phyloP scores from a whole-genome alignment of 805 yeast genomes.

The Isabelozyma pseudorhagii region DNA sequence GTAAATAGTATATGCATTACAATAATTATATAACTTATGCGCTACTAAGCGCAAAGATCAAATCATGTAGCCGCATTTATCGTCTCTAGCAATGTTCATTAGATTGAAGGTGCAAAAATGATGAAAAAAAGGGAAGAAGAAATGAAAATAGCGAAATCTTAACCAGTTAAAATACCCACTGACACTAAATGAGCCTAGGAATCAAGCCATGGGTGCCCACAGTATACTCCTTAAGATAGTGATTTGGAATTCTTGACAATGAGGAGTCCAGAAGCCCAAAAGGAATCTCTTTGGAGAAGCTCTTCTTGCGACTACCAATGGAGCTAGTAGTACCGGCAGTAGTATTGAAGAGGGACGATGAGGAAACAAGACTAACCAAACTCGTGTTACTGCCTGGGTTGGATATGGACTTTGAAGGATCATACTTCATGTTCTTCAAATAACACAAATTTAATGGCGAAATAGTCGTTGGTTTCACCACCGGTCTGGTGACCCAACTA shows the following conservation, averaged over 20 bases:
- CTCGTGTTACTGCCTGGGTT: conserved; percentile 12
- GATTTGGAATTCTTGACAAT: conserved; percentile 26
- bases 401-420: conserved; percentile 1
- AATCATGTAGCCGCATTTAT: no score
- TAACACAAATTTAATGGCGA: conserved; percentile 25
- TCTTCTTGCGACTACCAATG: conserved; percentile 7
- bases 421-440: conserved; percentile 15
- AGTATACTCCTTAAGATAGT: conserved; percentile 29
- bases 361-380: conserved; percentile 12
- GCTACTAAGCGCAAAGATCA: no score
- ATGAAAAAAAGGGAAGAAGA: no score
- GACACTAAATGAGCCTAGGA: conserved; percentile 18
- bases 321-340: neutral
- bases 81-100: no score
- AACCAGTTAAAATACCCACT: no score
- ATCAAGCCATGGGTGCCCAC: conserved; percentile 38
- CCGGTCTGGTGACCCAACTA: conserved; percentile 48
- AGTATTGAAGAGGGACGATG: neutral
- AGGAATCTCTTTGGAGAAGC: conserved; percentile 13
- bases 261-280: conserved; percentile 20
- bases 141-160: no score
- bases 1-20: neutral
- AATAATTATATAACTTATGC: neutral
- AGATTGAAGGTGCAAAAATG: no score
- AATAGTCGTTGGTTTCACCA: conserved; percentile 36